Evolutionary conservation across 73 alveolate genomes (phyloP).

Genomic region (Paramecium bursaria): DNA sequence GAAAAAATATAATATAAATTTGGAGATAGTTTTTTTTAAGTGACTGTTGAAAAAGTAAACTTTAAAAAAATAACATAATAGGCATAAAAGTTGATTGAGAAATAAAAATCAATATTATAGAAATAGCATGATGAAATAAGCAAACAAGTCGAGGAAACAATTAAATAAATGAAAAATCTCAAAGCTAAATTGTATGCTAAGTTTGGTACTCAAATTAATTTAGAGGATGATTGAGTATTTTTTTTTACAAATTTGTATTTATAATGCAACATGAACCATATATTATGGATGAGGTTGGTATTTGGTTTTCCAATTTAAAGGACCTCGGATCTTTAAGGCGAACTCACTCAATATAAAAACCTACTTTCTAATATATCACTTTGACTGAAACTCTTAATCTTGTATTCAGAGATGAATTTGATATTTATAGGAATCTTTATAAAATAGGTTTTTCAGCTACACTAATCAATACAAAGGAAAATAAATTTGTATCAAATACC

Average conservation of each 20-base stretch:
- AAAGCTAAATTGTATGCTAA: slow-evolving; percentile 57
- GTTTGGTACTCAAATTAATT: slow-evolving; percentile 54
- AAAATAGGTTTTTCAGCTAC: slow-evolving; percentile 39
- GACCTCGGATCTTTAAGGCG: background rate
- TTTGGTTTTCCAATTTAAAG: slow-evolving; percentile 17
- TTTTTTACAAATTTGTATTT: no score
- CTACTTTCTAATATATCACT: background rate
- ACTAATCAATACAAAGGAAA: background rate
- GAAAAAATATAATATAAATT: slow-evolving; percentile 39
- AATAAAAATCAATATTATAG: background rate
- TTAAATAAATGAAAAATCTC: slow-evolving; percentile 28
- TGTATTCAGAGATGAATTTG: background rate
- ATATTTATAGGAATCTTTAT: background rate
- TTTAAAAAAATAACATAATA: slow-evolving; percentile 4
- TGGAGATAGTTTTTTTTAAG: slow-evolving; percentile 34
- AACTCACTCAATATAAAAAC: background rate
- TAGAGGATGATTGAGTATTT: slow-evolving; percentile 55
- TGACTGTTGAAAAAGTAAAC: slow-evolving; percentile 26
- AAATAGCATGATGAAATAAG: slow-evolving; percentile 7
- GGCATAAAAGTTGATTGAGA: slow-evolving; percentile 43
- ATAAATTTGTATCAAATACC: slow-evolving; percentile 32
- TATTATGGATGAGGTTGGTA: background rate
- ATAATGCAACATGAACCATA: no score
- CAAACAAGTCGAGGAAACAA: slow-evolving; percentile 4
- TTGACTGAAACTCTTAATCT: background rate